These are phyloP conservation scores for Ogataea methanolica DNA, from an alignment of 805 yeast species.

Conservation along the genomic window DNA sequence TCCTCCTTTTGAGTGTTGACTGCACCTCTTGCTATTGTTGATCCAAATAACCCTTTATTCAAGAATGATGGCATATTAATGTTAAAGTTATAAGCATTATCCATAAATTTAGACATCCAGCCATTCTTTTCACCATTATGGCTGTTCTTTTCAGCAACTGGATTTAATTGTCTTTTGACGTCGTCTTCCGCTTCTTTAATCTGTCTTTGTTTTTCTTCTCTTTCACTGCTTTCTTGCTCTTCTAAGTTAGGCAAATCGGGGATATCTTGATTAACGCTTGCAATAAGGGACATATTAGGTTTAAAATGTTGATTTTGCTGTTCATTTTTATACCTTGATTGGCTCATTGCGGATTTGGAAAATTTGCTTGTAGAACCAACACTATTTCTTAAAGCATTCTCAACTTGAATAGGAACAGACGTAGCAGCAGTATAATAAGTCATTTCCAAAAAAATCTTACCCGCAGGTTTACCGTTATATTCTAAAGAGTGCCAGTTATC, in stretches of 20 bases:
- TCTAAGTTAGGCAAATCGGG: constrained; percentile 15
- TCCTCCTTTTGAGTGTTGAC: too few species aligned
- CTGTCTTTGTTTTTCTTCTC: neutral
- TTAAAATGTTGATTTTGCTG: neutral
- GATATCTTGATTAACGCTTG: constrained; percentile 8
- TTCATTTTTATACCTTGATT: neutral
- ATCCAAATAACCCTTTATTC: constrained; percentile 6
- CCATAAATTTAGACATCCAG: constrained; percentile 17
- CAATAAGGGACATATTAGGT: constrained; percentile 10
- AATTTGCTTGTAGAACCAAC: neutral
- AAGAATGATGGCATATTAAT: constrained; percentile 18
- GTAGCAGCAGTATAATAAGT: constrained; percentile 69
- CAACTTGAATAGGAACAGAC: constrained; percentile 27
- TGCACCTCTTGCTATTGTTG: neutral
- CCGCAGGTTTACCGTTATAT: constrained; percentile 72
- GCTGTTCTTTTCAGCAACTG: constrained; percentile 5
- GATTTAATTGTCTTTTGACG: neutral
- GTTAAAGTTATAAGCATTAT: constrained; percentile 12
- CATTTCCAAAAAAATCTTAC: constrained; percentile 85
- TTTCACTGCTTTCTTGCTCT: neutral
- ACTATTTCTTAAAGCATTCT: constrained; percentile 17
- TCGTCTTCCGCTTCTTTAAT: neutral
- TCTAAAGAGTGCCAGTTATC: constrained; percentile 80
- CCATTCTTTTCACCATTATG: constrained; percentile 8
- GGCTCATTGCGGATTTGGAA: neutral